phyloP scores from a whole-genome alignment of 1,284 basidiomycete genomes.

The Cutaneotrichosporon sp. region DNA sequence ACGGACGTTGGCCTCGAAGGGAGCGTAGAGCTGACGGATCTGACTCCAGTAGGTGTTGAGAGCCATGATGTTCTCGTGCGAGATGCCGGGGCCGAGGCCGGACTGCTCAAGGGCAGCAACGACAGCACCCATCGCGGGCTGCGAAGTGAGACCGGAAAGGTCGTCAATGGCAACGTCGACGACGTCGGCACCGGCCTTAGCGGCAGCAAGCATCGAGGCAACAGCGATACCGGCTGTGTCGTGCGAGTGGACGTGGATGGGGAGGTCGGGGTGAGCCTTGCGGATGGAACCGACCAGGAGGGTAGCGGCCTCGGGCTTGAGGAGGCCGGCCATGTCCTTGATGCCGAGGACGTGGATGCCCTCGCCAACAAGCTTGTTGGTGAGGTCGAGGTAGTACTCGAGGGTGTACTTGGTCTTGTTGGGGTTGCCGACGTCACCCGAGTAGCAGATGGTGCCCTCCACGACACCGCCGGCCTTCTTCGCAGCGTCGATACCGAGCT shows the following conservation, averaged over 20 bases:
- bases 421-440: conserved; percentile 91
- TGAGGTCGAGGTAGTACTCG: conserved; percentile 95
- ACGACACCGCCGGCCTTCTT: conserved; percentile 99
- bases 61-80: conserved; percentile 94
- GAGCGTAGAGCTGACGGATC: conserved; percentile 88
- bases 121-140: conserved; percentile 97
- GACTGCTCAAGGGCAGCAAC: conserved; percentile 94
- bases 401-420: conserved; percentile 98
- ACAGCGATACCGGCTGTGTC: conserved; percentile 98
- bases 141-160: conserved; percentile 97
- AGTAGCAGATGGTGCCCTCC: conserved; percentile 98
- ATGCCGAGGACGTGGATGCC: conserved; percentile 97
- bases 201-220: conserved; percentile 92
- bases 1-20: conserved; percentile 98
- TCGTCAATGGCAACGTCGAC: conserved; percentile 98
- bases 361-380: conserved; percentile 86
- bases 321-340: conserved; percentile 98
- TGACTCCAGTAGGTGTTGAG: conserved; percentile 99
- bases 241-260: conserved; percentile 99
- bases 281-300: conserved; percentile 92
- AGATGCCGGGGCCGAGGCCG: conserved; percentile 88
- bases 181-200: conserved; percentile 93
- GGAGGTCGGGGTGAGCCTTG: conserved; percentile 92
- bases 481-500: conserved; percentile 94
- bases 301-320: conserved; percentile 91